These are phyloP conservation scores for Neopestalotiopsis clavispora DNA, from an alignment of 2,329 filamentous ascomycete species.

Conservation along the genomic window DNA sequence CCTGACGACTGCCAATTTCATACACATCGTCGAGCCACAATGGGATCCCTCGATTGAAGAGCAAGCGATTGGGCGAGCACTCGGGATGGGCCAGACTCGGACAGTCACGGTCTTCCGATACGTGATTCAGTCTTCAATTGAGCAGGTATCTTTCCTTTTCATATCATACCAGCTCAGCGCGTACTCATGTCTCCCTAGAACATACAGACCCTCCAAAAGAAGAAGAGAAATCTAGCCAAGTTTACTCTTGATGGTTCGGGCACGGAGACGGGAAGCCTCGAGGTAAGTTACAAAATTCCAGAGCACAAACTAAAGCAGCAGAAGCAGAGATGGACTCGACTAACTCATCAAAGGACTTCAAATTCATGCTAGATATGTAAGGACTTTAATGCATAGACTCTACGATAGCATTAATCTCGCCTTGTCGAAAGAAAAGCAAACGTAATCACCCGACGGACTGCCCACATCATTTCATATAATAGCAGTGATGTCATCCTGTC, in stretches of 20 bases:
- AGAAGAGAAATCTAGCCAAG: neutral
- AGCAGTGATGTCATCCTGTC: neutral
- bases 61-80: neutral
- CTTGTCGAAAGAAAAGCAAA: too few species aligned
- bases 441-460: too few species aligned
- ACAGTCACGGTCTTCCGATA: neutral
- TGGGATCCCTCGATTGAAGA: neutral
- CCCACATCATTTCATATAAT: too few species aligned
- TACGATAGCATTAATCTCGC: too few species aligned
- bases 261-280: neutral
- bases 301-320: neutral
- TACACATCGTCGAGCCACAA: neutral
- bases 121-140: neutral
- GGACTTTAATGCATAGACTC: too few species aligned
- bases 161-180: neutral
- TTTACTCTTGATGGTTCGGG: neutral
- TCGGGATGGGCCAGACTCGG: neutral
- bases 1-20: neutral
- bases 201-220: neutral
- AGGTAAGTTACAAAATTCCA: neutral
- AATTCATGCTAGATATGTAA: neutral
- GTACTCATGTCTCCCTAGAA: neutral
- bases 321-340: neutral
- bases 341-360: neutral
- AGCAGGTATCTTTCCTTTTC: neutral